These are phyloP conservation scores for Candida silvatica DNA, from an alignment of 805 yeast genomes.

Conservation along the genomic window DNA sequence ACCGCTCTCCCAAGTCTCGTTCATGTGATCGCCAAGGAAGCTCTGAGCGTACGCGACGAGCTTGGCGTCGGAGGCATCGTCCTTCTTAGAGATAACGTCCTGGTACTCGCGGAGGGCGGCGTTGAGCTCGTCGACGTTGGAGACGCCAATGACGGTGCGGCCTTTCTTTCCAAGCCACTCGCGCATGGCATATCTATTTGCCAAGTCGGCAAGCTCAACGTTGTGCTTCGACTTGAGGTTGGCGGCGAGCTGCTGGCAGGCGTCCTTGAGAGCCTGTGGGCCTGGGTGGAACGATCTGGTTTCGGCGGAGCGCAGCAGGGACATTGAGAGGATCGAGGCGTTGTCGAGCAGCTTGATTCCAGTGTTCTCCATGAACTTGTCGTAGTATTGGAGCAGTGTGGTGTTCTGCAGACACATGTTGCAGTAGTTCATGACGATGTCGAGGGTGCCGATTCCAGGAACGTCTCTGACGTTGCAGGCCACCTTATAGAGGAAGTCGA, in stretches of 20 bases:
- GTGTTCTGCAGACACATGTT: constrained; percentile 79
- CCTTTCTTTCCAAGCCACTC: constrained; percentile 45
- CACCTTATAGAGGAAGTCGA: constrained; percentile 51
- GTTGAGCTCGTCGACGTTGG: constrained; percentile 53
- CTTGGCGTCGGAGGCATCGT: constrained; percentile 33
- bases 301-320: constrained; percentile 57
- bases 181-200: constrained; percentile 66
- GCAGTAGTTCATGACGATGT: constrained; percentile 69
- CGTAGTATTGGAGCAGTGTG: constrained; percentile 35
- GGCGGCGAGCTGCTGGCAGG: constrained; percentile 37
- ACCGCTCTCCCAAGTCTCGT: constrained; percentile 56
- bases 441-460: constrained; percentile 52
- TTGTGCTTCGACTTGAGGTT: constrained; percentile 28
- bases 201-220: constrained; percentile 71
- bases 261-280: constrained; percentile 42
- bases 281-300: constrained; percentile 84
- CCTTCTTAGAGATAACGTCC: constrained; percentile 29
- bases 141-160: constrained; percentile 72
- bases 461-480: constrained; percentile 30
- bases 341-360: constrained; percentile 55
- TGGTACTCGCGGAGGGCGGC: constrained; percentile 53
- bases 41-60: constrained; percentile 34
- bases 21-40: constrained; percentile 42
- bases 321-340: constrained; percentile 87
- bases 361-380: constrained; percentile 41